Percentiles rank a stretch among this genome's conserved stretches.
phyloP scores from a whole-genome alignment of 192 early-diverging fungal species.

The Diversispora epigaea region DNA sequence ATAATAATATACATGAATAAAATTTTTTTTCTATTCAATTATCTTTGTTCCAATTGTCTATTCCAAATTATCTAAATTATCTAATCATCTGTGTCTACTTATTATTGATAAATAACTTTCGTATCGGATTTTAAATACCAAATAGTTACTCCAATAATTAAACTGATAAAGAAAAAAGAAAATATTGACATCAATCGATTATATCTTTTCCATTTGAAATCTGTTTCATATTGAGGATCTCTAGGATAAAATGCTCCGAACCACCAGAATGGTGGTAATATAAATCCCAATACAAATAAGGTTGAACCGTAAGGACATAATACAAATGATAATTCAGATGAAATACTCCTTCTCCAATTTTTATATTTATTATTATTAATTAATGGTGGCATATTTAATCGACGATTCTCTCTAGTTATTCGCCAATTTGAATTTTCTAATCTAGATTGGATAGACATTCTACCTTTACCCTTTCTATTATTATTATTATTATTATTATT shows the following conservation, averaged over 20 bases:
- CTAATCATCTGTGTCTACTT: no score
- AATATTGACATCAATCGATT: constrained; percentile 35
- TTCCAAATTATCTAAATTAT: no score
- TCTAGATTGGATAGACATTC: background rate
- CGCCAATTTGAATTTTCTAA: background rate
- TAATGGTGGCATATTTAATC: background rate
- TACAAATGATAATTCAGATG: background rate
- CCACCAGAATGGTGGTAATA: constrained; percentile 32
- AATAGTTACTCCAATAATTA: constrained; percentile 26
- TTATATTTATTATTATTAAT: no score
- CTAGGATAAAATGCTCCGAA: constrained; percentile 37
- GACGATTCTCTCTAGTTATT: background rate
- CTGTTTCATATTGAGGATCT: background rate
- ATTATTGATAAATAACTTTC: no score
- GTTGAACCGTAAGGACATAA: constrained; percentile 25
- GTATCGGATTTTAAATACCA: constrained; percentile 31
- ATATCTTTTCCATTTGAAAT: constrained; percentile 35
- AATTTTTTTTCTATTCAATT: no score
- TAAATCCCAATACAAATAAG: constrained; percentile 34
- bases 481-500: background rate
- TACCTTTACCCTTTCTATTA: background rate
- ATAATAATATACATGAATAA: no score
- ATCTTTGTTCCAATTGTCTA: no score
- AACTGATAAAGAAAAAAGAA: constrained; percentile 30
- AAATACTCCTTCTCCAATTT: no score